phyloP scores from a whole-genome alignment of 495 filamentous ascomycete genomes.

The Neurospora intermedia region DNA sequence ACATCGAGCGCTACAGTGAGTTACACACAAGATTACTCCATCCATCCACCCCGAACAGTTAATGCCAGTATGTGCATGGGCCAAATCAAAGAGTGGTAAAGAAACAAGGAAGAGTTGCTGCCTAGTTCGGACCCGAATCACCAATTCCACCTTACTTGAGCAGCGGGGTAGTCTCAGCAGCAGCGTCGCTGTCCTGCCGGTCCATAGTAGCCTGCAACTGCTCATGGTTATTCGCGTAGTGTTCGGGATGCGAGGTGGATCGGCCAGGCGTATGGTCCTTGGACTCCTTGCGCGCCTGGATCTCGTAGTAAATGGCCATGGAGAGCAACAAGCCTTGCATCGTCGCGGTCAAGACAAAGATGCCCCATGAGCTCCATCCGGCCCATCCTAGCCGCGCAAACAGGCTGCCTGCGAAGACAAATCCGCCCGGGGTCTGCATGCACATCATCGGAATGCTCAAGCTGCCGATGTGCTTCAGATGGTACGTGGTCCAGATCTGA shows the following conservation, averaged over 20 bases:
- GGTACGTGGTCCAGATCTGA: constrained; percentile 86
- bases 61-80: not conserved
- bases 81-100: not conserved
- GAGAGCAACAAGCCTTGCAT: constrained; percentile 75
- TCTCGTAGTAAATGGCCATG: constrained; percentile 74
- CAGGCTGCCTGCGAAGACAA: constrained; percentile 80
- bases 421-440: constrained; percentile 87
- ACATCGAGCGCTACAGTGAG: not conserved
- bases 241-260: constrained; percentile 28
- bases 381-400: constrained; percentile 65
- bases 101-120: not conserved
- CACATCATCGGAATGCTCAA: constrained; percentile 97
- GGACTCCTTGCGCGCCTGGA: constrained; percentile 14
- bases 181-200: constrained; percentile 30
- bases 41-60: not conserved
- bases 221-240: constrained; percentile 29
- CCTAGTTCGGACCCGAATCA: constrained; percentile 17
- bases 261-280: constrained; percentile 25
- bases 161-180: constrained; percentile 33
- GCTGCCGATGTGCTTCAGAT: constrained; percentile 71
- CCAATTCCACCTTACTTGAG: constrained; percentile 28
- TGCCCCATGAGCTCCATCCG: constrained; percentile 93
- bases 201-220: constrained; percentile 30
- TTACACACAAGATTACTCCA: not conserved
- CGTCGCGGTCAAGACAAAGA: constrained; percentile 72